Evolutionary conservation across 768 basidiomycete genomes (phyloP).

Genomic region (Filobasidium floriforme): DNA sequence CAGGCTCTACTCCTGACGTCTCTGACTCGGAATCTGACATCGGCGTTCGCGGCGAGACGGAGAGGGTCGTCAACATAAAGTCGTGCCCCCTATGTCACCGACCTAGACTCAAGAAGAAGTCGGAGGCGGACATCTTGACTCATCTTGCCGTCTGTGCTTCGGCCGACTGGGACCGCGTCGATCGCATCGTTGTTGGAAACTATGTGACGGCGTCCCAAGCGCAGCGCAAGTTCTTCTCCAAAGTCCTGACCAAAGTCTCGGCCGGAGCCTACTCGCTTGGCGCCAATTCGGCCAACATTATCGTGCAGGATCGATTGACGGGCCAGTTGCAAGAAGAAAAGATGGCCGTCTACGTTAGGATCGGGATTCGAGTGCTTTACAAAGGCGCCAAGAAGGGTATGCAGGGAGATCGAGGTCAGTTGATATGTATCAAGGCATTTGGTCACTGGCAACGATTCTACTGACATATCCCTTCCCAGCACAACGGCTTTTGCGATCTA

Average conservation of each 20-base stretch:
- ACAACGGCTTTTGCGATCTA: constrained; percentile 71
- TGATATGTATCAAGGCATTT: neutral
- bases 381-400: constrained; percentile 76
- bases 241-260: constrained; percentile 75
- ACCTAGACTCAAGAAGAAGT: constrained; percentile 72
- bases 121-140: constrained; percentile 89
- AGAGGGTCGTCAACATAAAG: constrained; percentile 90
- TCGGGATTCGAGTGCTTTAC: constrained; percentile 88
- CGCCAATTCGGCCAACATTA: constrained; percentile 95
- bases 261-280: constrained; percentile 82
- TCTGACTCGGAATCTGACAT: constrained; percentile 32
- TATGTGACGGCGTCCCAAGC: constrained; percentile 92
- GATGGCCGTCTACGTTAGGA: constrained; percentile 79
- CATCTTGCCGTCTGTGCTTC: constrained; percentile 95
- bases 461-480: constrained; percentile 48
- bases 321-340: constrained; percentile 92
- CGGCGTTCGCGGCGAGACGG: constrained; percentile 44
- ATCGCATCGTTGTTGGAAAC: constrained; percentile 82
- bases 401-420: constrained; percentile 76
- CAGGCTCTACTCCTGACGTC: neutral
- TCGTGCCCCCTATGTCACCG: constrained; percentile 90
- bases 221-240: constrained; percentile 94
- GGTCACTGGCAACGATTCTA: neutral
- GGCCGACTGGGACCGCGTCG: constrained; percentile 81
- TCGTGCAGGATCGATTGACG: constrained; percentile 86